Conservation (phyloP, 2,329 filamentous ascomycete genomes). For the Tolypocladium cylindrosporum region DNA sequence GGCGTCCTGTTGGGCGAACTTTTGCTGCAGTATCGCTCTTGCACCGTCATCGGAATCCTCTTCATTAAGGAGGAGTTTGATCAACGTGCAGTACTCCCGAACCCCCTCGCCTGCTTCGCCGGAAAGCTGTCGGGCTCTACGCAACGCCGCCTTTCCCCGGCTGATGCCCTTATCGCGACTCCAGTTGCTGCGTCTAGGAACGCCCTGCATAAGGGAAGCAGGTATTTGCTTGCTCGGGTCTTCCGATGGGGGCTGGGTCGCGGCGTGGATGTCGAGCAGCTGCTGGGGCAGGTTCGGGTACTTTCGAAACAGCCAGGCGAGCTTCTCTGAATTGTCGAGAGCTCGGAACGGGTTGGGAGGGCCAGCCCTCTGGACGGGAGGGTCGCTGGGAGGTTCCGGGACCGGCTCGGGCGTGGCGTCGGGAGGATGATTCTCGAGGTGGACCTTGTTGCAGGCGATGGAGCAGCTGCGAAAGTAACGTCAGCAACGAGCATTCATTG, state of each 20-base stretch:
- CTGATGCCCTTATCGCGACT: conserved; percentile 47
- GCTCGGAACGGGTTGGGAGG: conserved; percentile 36
- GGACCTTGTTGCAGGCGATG: conserved; percentile 43
- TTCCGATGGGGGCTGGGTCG: conserved; percentile 35
- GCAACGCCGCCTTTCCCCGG: conserved; percentile 44
- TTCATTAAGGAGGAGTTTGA: conserved; percentile 37
- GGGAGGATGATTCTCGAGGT: conserved; percentile 39
- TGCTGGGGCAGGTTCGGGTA: conserved; percentile 40
- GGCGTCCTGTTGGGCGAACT: conserved; percentile 36
- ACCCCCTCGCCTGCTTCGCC: conserved; percentile 49
- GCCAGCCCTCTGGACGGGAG: conserved; percentile 7
- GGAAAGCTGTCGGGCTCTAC: conserved; percentile 35
- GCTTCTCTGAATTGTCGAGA: conserved; percentile 39
- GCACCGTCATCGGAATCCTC: conserved; percentile 17
- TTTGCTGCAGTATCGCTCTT: conserved; percentile 29
- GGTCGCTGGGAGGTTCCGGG: conserved; percentile 7
- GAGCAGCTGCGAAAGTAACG: conserved; percentile 38
- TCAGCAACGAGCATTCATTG: conserved; percentile 2
- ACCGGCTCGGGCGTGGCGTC: conserved; percentile 21
- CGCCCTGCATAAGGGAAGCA: conserved; percentile 21
- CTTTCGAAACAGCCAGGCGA: conserved; percentile 38
- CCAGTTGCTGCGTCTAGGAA: conserved; percentile 37
- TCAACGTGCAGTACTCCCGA: conserved; percentile 49
- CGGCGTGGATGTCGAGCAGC: conserved; percentile 37
- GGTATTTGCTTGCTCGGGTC: conserved; percentile 15